Conservation (phyloP, 441 rosid species). For the Geranium incanum region DNA sequence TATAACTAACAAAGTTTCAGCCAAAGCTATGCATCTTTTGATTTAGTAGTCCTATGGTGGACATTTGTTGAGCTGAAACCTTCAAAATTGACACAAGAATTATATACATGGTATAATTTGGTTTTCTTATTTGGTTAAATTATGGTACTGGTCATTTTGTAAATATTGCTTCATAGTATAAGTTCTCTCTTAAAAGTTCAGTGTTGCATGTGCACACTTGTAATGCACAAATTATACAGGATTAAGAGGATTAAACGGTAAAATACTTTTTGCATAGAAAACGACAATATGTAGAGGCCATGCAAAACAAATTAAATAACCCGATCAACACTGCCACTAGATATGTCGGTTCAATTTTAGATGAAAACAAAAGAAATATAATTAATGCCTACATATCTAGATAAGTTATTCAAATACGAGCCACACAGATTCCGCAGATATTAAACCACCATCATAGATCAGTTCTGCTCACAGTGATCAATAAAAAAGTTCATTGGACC, state of each 20-base stretch:
- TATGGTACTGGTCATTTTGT: background rate
- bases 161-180: background rate
- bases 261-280: background rate
- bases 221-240: background rate
- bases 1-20: background rate
- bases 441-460: background rate
- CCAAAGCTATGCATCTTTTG: background rate
- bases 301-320: background rate
- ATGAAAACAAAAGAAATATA: background rate
- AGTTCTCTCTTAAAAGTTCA: background rate
- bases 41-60: conserved; percentile 2
- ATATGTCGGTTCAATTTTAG: conserved; percentile 4
- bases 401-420: background rate
- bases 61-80: conserved; percentile 5
- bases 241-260: background rate
- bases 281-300: background rate
- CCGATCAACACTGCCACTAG: background rate
- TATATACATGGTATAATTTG: background rate
- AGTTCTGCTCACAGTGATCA: background rate
- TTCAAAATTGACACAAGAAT: background rate
- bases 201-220: background rate
- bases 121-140: background rate
- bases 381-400: background rate
- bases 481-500: background rate
- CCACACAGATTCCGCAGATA: background rate